A percentile compares a stretch with the other conserved stretches of the same genome.
phyloP scores from a whole-genome alignment of 768 basidiomycete genomes.

The Lentinus brumalis region DNA sequence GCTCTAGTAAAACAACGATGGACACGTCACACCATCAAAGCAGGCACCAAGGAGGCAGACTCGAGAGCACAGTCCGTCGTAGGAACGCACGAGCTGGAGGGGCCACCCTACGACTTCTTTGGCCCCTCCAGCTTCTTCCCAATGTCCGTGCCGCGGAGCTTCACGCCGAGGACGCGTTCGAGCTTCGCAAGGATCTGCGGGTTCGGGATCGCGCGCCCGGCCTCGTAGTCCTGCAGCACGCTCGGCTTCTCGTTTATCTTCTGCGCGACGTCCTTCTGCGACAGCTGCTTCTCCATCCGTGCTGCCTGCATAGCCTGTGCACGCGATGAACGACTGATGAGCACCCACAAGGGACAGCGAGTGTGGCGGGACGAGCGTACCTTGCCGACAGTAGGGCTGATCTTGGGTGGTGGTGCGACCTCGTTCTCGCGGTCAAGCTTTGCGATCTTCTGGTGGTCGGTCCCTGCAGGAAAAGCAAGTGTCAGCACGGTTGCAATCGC shows the following conservation, averaged over 20 bases:
- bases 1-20: constrained; percentile 14
- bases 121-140: constrained; percentile 83
- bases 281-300: constrained; percentile 74
- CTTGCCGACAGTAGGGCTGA: constrained; percentile 71
- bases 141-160: constrained; percentile 87
- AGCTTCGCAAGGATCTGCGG: constrained; percentile 86
- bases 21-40: constrained; percentile 13
- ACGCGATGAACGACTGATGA: neutral
- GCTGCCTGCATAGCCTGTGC: constrained; percentile 77
- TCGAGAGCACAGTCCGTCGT: constrained; percentile 30
- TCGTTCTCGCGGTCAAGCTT: constrained; percentile 96
- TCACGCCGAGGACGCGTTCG: constrained; percentile 83
- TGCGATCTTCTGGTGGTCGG: constrained; percentile 91
- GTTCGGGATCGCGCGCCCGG: constrained; percentile 85
- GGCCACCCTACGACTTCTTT: constrained; percentile 65
- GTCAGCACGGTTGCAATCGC: neutral
- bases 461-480: constrained; percentile 48
- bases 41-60: constrained; percentile 21
- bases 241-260: constrained; percentile 94
- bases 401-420: constrained; percentile 87
- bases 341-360: neutral
- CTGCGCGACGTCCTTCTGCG: constrained; percentile 91
- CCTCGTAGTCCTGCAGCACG: constrained; percentile 86
- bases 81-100: constrained; percentile 35
- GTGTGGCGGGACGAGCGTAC: constrained; percentile 42